Base-by-base conservation (phyloP, 192 early-diverging fungal genomes). In the Coemansia aciculifera region DNA sequence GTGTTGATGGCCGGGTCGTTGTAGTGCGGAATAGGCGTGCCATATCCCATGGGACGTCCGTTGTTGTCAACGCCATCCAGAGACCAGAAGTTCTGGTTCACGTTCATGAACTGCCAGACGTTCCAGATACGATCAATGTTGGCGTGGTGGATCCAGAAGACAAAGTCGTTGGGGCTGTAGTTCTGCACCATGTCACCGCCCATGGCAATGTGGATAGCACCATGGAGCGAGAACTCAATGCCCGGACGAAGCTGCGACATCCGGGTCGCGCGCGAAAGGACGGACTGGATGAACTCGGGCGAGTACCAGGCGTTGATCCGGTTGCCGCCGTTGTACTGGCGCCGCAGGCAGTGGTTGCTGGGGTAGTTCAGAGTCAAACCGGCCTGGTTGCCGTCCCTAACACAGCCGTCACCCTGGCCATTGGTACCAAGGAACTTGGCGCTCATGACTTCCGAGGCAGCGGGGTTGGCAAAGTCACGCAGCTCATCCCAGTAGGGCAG, bases 111-210 rank as follows among this genome's bases (percentile, higher is more conserved):
- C 77, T 85, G 84, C 84, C 84, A 85, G 60, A 79, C 77, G 38
- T 56, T 64, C 84, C 84, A 85, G 64, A 85, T 32, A 34, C 77
- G 77, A 29, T 85, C 84, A 36, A 85, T 72, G 71, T 83, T 79
- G 60, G 84, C 69, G 63, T 85, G 84, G 72, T 85, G 84, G 27
- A 85, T 49, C 74, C 74, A 85, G 74, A 85, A 85, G 23, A 66
- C 66, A 68, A 78, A 73, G 67, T 85, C 84, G 75, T 83, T 85
- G 52, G 84, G 84, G 52, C 77, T 75, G 63, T 61, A 77, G 59
- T 56, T 74, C 64, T 71, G 67, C 19, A 70, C 13, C 79, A 85
- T 83, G 62, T 85, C 84, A 17, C 80, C 84, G 27, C 84, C 81
- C 6, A 85, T 36, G 24, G 64, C 69, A 46, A 79, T 69, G 23